Conservation (phyloP, 805 yeast genomes). For the Ogataea methylovora region DNA sequence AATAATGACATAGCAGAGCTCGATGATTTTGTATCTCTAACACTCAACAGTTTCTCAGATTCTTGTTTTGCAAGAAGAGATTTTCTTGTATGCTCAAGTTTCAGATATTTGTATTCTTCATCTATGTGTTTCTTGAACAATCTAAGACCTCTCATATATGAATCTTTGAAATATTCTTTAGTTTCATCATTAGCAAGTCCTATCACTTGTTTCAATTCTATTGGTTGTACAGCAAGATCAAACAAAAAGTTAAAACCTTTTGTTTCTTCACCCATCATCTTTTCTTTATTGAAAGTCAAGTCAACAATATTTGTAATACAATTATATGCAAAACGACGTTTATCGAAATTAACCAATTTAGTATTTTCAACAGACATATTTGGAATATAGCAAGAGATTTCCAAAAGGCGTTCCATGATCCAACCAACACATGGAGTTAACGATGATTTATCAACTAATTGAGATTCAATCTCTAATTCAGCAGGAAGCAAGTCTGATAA, state of each 20-base stretch:
- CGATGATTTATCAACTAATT: conserved; percentile 18
- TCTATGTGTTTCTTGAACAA: conserved; percentile 39
- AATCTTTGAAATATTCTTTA: conserved; percentile 27
- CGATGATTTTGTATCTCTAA: conserved; percentile 1
- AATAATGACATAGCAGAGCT: conserved; percentile 2
- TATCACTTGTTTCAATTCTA: conserved; percentile 26
- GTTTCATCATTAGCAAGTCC: conserved; percentile 39
- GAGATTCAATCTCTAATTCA: background rate
- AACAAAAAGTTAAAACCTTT: conserved; percentile 46
- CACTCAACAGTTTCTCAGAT: conserved; percentile 8
- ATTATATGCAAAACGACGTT: conserved; percentile 62
- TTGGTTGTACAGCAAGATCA: conserved; percentile 33
- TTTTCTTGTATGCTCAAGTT: conserved; percentile 36
- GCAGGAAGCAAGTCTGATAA: conserved; percentile 26
- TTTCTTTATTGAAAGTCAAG: conserved; percentile 27
- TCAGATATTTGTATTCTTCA: conserved; percentile 43
- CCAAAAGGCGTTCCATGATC: conserved; percentile 75
- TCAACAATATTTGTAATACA: conserved; percentile 47
- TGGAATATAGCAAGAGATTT: conserved; percentile 70
- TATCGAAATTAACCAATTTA: conserved; percentile 74
- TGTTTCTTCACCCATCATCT: conserved; percentile 10
- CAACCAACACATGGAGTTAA: conserved; percentile 88
- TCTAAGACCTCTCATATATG: conserved; percentile 19
- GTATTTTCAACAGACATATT: conserved; percentile 64
- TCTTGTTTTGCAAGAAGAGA: conserved; percentile 20